These are phyloP conservation scores for Lachancea fermentati DNA, from an alignment of 805 yeast species.

Conservation along the genomic window DNA sequence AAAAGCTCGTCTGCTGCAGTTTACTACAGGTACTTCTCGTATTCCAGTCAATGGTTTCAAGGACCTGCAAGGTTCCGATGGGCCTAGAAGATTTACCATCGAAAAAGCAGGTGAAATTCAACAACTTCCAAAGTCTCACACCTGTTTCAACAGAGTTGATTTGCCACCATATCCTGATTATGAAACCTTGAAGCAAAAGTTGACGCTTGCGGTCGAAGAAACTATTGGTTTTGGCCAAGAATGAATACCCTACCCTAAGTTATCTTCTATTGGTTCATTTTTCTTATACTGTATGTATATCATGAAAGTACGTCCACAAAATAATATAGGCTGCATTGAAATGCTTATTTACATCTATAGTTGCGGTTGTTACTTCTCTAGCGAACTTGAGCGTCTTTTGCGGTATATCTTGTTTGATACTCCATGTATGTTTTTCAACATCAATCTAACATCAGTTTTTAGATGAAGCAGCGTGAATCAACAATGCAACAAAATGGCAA, in stretches of 20 bases:
- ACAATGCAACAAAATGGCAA: not conserved
- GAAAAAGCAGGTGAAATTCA: constrained; percentile 95
- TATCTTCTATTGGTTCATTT: constrained; percentile 1
- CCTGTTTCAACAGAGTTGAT: constrained; percentile 98
- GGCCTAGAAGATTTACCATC: constrained; percentile 97
- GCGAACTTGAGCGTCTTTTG: not conserved
- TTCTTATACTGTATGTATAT: constrained; percentile 4
- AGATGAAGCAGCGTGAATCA: not conserved
- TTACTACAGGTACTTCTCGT: constrained; percentile 98
- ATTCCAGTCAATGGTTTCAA: constrained; percentile 99
- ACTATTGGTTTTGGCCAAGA: constrained; percentile 99
- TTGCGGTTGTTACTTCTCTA: no score
- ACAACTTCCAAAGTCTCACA: constrained; percentile 94
- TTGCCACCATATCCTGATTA: constrained; percentile 87
- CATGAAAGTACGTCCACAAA: not conserved
- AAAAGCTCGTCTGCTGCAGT: constrained; percentile 89
- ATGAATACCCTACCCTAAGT: constrained; percentile 29
- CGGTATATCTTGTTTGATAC: not conserved
- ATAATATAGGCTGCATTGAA: not conserved
- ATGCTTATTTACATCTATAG: no score
- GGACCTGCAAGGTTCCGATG: constrained; percentile 97
- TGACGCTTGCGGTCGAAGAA: constrained; percentile 95
- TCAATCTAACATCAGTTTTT: no score
- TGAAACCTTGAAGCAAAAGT: constrained; percentile 80
- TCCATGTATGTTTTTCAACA: not conserved